Conservation (phyloP, 768 basidiomycete species). For the Collybiopsis confluens region DNA sequence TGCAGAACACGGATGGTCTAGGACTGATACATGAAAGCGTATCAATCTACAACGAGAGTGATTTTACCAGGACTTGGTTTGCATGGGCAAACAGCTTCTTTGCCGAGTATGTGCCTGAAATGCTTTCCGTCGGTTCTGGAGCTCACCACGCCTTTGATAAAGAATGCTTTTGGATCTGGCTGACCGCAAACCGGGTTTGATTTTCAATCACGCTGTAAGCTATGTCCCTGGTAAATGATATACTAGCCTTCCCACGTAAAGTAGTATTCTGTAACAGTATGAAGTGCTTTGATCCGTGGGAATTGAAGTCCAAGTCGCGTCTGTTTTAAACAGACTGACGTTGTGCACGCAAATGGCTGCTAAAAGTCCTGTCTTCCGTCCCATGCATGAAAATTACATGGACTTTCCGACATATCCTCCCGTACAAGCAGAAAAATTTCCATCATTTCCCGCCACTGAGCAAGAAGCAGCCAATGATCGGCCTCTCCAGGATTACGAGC, state of each 20-base stretch:
- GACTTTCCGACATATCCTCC: not conserved
- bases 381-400: not conserved
- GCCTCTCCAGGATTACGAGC: slow-evolving; percentile 3
- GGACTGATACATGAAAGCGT: slow-evolving; percentile 79
- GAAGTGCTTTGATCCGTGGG: not conserved
- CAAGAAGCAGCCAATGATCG: not conserved
- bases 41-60: slow-evolving; percentile 50
- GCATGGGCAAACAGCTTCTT: slow-evolving; percentile 85
- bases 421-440: not conserved
- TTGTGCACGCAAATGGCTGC: not conserved
- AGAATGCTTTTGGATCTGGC: slow-evolving; percentile 72
- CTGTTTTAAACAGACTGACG: not conserved
- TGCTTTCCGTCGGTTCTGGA: not conserved
- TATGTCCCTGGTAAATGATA: slow-evolving; percentile 28
- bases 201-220: slow-evolving; percentile 50
- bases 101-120: slow-evolving; percentile 43
- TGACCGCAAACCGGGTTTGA: slow-evolving; percentile 63
- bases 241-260: too few species aligned
- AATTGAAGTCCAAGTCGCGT: not conserved
- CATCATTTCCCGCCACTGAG: not conserved
- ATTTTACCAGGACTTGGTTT: slow-evolving; percentile 74
- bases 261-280: too few species aligned
- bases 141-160: not conserved
- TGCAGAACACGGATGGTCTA: slow-evolving; percentile 65
- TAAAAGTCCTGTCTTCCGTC: not conserved